Base-by-base conservation (phyloP, 352 stramenopile genomes). In the Phytophthora brassicae region DNA sequence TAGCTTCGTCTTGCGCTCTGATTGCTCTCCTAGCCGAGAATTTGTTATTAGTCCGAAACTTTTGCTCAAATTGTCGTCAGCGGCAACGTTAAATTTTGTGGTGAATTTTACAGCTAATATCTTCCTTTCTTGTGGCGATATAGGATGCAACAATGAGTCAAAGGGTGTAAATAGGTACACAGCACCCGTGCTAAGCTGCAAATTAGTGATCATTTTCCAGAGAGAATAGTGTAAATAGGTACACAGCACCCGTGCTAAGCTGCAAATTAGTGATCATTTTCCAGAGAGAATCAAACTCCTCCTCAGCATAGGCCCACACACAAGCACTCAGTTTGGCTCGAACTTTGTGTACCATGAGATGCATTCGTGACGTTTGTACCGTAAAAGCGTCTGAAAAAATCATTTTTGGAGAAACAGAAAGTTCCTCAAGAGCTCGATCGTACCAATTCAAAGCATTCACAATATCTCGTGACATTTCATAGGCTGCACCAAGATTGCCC, bases 111-210 rank as follows among this genome's bases (percentile, higher is more conserved):
- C 28, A 13, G 84, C 81, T n/a, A 91, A 50, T 3, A 61, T 33
- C 38, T 80, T 81, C 44, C 78, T 77, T 16, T 71, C 48, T 6
- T 19, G 28, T 1, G 70, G 41, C 8, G 47, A 47, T 28, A 94
- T 51, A 3, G 48, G 39, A 29, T 88, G 53, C 29, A 91, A 57
- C 28, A 96, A 73, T 17, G 82, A 80, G 39, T 94, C 83, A 56
- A 96, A 96, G 0, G 87, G 87, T 33, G 81, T 67, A 11, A 94
- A 63, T 1, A 62, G 50, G 17, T 66, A 65, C 12, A 57, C 46
- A 9, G 31, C 47, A 20, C 64, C 72, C 6, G 16, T 24, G 8
- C 22, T 28, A 5, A 79, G 45, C 51, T 81, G 69, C 23, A 75
- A 17, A 11, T 33, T 56, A 1, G 49, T 42, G n/a, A 81, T 66